Conservation (phyloP, 129 eudicot genomes). For the Flaveria linearis region DNA sequence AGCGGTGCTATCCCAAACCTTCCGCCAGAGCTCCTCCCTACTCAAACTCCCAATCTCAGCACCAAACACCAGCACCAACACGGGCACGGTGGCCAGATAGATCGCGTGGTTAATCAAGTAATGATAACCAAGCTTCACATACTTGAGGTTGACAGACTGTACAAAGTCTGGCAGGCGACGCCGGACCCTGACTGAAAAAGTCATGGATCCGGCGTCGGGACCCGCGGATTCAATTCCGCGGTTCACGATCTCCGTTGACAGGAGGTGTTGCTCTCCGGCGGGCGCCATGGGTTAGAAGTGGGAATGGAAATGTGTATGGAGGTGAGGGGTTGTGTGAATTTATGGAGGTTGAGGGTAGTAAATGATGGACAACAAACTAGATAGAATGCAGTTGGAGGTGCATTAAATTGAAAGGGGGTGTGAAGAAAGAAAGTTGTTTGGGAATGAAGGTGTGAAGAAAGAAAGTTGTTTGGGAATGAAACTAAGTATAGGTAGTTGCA, state of each 20-base stretch:
- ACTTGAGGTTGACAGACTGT: conserved; percentile 81
- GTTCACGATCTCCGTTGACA: conserved; percentile 90
- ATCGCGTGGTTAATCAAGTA: conserved; percentile 78
- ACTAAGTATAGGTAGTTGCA: neutral
- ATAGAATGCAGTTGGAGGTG: conserved; percentile 35
- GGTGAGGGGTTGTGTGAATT: conserved; percentile 26
- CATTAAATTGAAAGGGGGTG: conserved; percentile 37
- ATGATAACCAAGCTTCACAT: conserved; percentile 91
- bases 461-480: conserved; percentile 32
- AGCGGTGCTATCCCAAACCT: conserved; percentile 66
- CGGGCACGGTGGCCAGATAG: conserved; percentile 74
- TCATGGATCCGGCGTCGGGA: conserved; percentile 82
- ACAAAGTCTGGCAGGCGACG: conserved; percentile 81
- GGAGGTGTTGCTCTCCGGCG: conserved; percentile 65
- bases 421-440: conserved; percentile 36
- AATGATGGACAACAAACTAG: conserved; percentile 37
- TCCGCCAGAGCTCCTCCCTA: conserved; percentile 72
- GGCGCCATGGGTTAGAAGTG: conserved; percentile 31
- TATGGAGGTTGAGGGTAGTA: conserved; percentile 33
- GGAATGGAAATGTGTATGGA: conserved; percentile 1
- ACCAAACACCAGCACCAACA: conserved; percentile 63
- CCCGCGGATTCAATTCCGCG: conserved; percentile 66
- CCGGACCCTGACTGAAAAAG: conserved; percentile 80
- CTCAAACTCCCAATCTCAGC: conserved; percentile 82
- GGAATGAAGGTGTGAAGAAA: conserved; percentile 28